Conservation (phyloP, 2,329 filamentous ascomycete genomes). For the Xylariaceae sp. region DNA sequence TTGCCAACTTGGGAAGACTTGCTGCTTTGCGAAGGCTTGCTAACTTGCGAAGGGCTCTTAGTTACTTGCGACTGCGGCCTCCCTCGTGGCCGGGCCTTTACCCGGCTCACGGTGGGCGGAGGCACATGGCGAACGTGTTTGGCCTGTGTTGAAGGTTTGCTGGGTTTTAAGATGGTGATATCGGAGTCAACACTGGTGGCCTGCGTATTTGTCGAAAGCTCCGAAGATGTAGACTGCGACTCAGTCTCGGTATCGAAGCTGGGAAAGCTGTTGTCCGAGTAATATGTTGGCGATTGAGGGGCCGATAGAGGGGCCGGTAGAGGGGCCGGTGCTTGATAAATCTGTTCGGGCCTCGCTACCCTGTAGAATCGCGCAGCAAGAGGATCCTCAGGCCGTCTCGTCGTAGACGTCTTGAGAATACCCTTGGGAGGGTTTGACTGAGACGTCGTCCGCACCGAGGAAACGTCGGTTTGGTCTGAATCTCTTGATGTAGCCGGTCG, state of each 20-base stretch:
- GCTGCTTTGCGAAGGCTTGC: constrained; percentile 25
- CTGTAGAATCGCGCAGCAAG: constrained; percentile 37
- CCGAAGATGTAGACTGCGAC: constrained; percentile 41
- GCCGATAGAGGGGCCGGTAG: constrained; percentile 26
- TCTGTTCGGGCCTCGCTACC: constrained; percentile 26
- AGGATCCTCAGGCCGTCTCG: constrained; percentile 27
- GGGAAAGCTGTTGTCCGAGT: constrained; percentile 33
- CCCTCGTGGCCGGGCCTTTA: constrained; percentile 31
- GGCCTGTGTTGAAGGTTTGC: constrained; percentile 28
- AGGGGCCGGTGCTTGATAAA: constrained; percentile 24
- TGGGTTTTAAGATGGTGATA: constrained; percentile 16
- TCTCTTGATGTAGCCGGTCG: constrained; percentile 24
- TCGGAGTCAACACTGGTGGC: constrained; percentile 43
- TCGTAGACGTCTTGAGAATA: constrained; percentile 34
- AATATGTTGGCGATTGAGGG: constrained; percentile 32
- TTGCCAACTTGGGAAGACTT: constrained; percentile 23
- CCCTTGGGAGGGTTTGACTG: constrained; percentile 30
- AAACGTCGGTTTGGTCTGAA: constrained; percentile 31
- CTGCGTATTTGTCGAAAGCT: constrained; percentile 43
- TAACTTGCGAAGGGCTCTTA: constrained; percentile 29
- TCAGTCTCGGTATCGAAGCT: constrained; percentile 40
- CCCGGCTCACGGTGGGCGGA: constrained; percentile 26
- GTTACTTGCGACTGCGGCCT: constrained; percentile 29
- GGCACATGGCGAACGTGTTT: constrained; percentile 36
- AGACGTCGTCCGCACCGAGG: constrained; percentile 27